A percentile compares a stretch with the other conserved stretches of the same genome.
phyloP scores from a whole-genome alignment of 176 grass and related monocot genomes.

The Dactylis glomerata region DNA sequence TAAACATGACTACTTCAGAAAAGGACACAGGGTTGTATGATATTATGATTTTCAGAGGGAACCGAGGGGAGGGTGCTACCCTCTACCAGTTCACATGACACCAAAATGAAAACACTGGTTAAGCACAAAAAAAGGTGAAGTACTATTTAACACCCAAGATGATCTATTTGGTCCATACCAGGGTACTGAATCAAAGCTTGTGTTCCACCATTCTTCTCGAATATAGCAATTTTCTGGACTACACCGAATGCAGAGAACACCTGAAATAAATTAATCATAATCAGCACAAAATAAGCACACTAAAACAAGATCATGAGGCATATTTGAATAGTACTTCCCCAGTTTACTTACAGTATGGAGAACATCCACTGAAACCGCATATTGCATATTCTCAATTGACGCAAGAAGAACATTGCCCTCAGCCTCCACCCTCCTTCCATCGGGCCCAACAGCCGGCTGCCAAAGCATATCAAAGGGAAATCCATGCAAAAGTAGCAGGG shows the following conservation, averaged over 20 bases:
- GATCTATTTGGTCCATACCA: constrained; percentile 42
- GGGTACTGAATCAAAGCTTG: constrained; percentile 96
- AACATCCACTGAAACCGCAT: constrained; percentile 87
- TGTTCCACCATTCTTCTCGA: constrained; percentile 89
- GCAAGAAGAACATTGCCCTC: constrained; percentile 96
- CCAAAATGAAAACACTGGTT: constrained; percentile 2
- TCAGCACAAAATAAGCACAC: background rate
- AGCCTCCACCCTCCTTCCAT: constrained; percentile 75
- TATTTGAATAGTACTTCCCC: background rate
- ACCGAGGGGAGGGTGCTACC: background rate
- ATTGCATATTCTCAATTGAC: constrained; percentile 94
- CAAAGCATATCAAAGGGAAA: constrained; percentile 24
- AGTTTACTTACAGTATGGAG: constrained; percentile 76
- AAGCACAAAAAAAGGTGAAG: background rate
- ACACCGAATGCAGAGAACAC: constrained; percentile 88
- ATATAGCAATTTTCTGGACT: constrained; percentile 98
- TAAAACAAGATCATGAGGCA: background rate
- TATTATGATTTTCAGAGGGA: background rate
- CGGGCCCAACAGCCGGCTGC: constrained; percentile 65
- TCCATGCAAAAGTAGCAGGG: constrained; percentile 4
- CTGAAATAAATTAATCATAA: constrained; percentile 45
- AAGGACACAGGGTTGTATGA: background rate
- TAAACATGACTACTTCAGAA: background rate
- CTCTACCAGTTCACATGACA: background rate
- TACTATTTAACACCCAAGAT: constrained; percentile 13